Evolutionary conservation across 441 rosid genomes (phyloP).

Genomic region (Pelargonium fulgidum): DNA sequence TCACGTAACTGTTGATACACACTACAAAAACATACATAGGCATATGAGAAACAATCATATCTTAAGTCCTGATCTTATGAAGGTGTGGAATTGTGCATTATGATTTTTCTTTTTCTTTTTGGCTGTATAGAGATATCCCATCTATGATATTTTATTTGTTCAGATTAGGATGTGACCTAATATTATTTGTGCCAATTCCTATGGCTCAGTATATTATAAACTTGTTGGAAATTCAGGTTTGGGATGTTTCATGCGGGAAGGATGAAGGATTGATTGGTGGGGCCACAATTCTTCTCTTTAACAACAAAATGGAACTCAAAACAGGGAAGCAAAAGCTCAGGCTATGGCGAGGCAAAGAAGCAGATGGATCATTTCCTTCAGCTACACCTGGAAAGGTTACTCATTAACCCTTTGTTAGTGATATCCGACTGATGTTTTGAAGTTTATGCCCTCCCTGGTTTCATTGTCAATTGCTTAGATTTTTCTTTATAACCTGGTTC

Average conservation of each 20-base stretch:
- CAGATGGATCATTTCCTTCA: slow-evolving; percentile 84
- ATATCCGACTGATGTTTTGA: not conserved
- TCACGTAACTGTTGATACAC: slow-evolving; percentile 4
- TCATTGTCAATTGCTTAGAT: slow-evolving; percentile 11
- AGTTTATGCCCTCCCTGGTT: not conserved
- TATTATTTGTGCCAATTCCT: slow-evolving; percentile 12
- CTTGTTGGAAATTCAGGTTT: slow-evolving; percentile 46
- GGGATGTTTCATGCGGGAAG: slow-evolving; percentile 88
- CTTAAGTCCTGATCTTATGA: not conserved
- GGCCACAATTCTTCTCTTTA: slow-evolving; percentile 83
- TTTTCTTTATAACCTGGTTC: slow-evolving; percentile 4
- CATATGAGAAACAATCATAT: not conserved
- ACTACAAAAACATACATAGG: not conserved
- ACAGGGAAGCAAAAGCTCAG: slow-evolving; percentile 96
- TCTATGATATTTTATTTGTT: not conserved
- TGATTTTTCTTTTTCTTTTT: not conserved
- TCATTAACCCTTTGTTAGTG: slow-evolving; percentile 8
- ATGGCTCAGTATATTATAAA: slow-evolving; percentile 12
- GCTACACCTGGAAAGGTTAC: slow-evolving; percentile 95
- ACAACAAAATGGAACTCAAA: slow-evolving; percentile 80
- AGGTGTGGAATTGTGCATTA: not conserved
- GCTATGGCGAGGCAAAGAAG: slow-evolving; percentile 85
- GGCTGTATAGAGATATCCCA: not conserved
- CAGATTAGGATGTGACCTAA: not conserved
- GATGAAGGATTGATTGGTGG: slow-evolving; percentile 87